Conservation (phyloP, 2,329 filamentous ascomycete genomes). For the Chaetomiaceae sp. region DNA sequence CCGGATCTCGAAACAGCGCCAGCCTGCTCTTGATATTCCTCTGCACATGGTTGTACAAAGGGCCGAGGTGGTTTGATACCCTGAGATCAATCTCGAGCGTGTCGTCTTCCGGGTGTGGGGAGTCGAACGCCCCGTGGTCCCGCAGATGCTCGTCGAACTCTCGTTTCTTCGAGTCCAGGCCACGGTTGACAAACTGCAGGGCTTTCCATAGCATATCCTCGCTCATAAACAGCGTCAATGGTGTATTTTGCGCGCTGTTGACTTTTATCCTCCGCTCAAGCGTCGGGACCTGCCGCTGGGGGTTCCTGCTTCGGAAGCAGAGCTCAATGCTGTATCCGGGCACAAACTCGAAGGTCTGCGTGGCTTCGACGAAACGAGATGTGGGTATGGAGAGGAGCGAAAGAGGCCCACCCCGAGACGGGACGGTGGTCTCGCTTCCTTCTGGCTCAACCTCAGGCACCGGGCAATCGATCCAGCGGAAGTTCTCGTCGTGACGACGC, state of each 20-base stretch:
- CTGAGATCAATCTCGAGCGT: constrained; percentile 44
- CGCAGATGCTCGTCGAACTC: constrained; percentile 39
- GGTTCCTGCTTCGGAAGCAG: constrained; percentile 41
- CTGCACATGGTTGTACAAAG: constrained; percentile 42
- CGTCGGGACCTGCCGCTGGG: constrained; percentile 31
- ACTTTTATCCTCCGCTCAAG: constrained; percentile 41
- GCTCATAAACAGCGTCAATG: constrained; percentile 43
- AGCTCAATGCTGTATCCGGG: constrained; percentile 49
- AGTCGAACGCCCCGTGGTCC: constrained; percentile 33
- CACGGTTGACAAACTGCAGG: constrained; percentile 39
- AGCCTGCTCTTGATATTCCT: constrained; percentile 42
- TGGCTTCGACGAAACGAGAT: constrained; percentile 41
- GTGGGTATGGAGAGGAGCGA: constrained; percentile 45
- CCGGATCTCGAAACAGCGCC: constrained; percentile 42
- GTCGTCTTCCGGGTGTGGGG: constrained; percentile 40
- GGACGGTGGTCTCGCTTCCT: constrained; percentile 38
- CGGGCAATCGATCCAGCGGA: constrained; percentile 44
- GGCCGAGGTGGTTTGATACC: constrained; percentile 48
- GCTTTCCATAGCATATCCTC: constrained; percentile 47
- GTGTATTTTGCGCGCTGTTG: constrained; percentile 45
- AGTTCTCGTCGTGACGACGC: constrained; percentile 46
- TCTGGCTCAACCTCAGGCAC: constrained; percentile 37
- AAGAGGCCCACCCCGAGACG: constrained; percentile 40
- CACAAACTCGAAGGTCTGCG: constrained; percentile 42
- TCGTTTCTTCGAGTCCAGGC: constrained; percentile 39